Conservation (phyloP, 2,329 filamentous ascomycete species). For the Penicillium oxalicum region DNA sequence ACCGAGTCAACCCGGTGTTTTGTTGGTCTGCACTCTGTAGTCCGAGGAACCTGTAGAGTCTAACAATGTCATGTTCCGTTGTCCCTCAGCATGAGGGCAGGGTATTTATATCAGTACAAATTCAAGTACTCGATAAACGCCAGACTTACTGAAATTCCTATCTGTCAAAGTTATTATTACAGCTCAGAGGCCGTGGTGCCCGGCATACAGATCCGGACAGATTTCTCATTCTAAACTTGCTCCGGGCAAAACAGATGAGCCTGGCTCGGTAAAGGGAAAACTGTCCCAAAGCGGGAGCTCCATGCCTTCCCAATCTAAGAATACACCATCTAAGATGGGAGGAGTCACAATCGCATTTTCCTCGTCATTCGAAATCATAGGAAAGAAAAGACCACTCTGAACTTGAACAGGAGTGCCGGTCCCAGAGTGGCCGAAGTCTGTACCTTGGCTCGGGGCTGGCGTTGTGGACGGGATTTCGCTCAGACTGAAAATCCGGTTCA, state of each 20-base stretch:
- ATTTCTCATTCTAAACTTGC: neutral
- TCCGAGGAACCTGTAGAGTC: too few species aligned
- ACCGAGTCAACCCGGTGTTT: too few species aligned
- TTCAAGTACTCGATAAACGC: too few species aligned
- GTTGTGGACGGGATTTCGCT: constrained; percentile 12
- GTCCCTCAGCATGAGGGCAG: too few species aligned
- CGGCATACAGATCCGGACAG: too few species aligned
- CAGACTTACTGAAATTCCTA: too few species aligned
- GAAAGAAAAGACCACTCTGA: constrained; percentile 9
- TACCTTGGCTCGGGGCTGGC: constrained; percentile 3
- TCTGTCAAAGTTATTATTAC: too few species aligned
- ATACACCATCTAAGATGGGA: constrained; percentile 13
- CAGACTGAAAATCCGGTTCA: constrained; percentile 34
- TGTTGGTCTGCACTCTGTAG: too few species aligned
- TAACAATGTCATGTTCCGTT: too few species aligned
- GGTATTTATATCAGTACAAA: too few species aligned
- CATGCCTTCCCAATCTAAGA: constrained; percentile 30
- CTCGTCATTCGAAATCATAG: constrained; percentile 14
- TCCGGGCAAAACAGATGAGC: constrained; percentile 8
- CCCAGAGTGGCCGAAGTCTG: neutral
- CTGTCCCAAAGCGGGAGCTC: constrained; percentile 33
- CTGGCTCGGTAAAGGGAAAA: constrained; percentile 29
- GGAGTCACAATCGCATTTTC: constrained; percentile 9
- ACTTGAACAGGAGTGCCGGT: constrained; percentile 2
- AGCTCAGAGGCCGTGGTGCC: too few species aligned